Evolutionary conservation across 1,284 basidiomycete genomes (phyloP).

Genomic region (Ganoderma resinaceum): DNA sequence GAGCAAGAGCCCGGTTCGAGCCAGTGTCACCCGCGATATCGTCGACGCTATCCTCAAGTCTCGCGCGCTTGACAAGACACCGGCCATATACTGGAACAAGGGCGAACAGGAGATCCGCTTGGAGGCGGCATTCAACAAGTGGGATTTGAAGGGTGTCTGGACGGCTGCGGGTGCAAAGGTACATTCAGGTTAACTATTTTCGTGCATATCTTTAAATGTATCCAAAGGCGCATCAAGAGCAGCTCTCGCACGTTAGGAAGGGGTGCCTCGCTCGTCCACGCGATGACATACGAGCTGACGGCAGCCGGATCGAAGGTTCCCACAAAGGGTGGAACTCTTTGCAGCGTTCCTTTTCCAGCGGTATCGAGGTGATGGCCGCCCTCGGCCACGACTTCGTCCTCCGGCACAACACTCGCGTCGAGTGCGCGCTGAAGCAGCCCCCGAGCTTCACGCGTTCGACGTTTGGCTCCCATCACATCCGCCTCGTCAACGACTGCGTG

Average conservation of each 20-base stretch:
- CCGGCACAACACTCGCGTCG: slow-evolving; percentile 14
- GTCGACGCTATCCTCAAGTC: neutral
- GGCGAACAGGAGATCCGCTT: slow-evolving; percentile 27
- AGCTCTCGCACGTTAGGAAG: slow-evolving; percentile 35
- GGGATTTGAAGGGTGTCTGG: slow-evolving; percentile 24
- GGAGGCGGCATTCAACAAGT: neutral
- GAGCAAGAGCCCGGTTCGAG: neutral
- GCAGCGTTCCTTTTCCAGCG: slow-evolving; percentile 33
- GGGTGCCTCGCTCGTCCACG: slow-evolving; percentile 35
- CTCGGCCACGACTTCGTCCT: slow-evolving; percentile 18
- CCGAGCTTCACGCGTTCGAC: slow-evolving; percentile 1
- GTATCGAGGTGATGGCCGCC: slow-evolving; percentile 25
- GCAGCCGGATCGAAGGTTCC: slow-evolving; percentile 24
- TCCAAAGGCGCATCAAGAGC: slow-evolving; percentile 18
- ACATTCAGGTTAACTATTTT: neutral
- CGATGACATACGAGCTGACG: slow-evolving; percentile 34
- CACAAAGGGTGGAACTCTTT: slow-evolving; percentile 38
- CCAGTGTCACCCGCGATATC: neutral
- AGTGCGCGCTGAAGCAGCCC: neutral
- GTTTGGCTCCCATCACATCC: slow-evolving; percentile 14
- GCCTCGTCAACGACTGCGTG: slow-evolving; percentile 13
- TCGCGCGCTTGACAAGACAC: neutral
- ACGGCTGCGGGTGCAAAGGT: slow-evolving; percentile 26
- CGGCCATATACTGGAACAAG: slow-evolving; percentile 17
- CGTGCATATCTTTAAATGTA: neutral